Percentiles rank a stretch among this genome's conserved stretches.
Evolutionary conservation across 1,284 basidiomycete genomes (phyloP).

Genomic region (Leccinum ponderosum): DNA sequence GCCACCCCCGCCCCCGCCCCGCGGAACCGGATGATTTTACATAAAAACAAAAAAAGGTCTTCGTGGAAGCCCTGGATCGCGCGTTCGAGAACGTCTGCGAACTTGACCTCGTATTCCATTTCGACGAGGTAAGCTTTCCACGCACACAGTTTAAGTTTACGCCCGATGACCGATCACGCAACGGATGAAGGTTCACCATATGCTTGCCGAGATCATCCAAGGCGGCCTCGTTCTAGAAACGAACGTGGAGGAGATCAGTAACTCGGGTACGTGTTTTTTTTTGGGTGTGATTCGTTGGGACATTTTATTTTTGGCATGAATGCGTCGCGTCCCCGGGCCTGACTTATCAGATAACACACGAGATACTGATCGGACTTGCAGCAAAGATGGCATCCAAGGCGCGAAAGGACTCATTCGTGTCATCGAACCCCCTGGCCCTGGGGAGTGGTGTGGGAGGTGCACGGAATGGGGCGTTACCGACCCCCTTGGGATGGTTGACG

Average conservation of each 20-base stretch:
- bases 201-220: conserved; percentile 94
- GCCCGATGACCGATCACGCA: conserved; percentile 7
- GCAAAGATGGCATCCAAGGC: conserved; percentile 68
- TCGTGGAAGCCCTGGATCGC: conserved; percentile 95
- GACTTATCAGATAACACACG: conserved; percentile 6
- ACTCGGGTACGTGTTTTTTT: conserved; percentile 55
- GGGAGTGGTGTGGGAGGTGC: conserved; percentile 57
- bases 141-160: neutral
- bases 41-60: conserved; percentile 56
- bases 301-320: neutral
- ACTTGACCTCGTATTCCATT: conserved; percentile 97
- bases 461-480: conserved; percentile 61
- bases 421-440: conserved; percentile 75
- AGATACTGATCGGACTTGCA: conserved; percentile 32
- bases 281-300: neutral
- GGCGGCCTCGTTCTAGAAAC: conserved; percentile 98
- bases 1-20: neutral
- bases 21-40: neutral
- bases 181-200: conserved; percentile 74
- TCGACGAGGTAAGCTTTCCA: conserved; percentile 77
- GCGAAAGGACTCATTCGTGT: conserved; percentile 72
- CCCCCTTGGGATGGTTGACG: conserved; percentile 80
- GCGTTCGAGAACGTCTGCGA: conserved; percentile 99
- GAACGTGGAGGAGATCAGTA: conserved; percentile 89
- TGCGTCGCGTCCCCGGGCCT: neutral